Evolutionary conservation across 1,284 basidiomycete genomes (phyloP), one percentile per base, ranked within the genome.

Genomic region (Meira miltonrushii): DNA sequence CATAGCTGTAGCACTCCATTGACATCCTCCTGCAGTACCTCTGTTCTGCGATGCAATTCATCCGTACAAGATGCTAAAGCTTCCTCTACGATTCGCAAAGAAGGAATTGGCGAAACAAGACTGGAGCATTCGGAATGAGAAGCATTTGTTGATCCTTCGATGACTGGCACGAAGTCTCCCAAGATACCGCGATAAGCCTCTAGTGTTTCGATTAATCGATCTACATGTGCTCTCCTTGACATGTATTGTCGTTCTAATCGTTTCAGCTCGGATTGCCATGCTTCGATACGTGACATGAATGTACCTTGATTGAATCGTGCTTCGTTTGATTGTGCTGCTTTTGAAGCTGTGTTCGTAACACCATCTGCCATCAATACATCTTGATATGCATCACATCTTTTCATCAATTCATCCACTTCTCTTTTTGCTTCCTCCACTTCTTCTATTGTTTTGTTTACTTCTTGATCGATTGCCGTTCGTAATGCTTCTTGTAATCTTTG

Each of bases 1-100:
- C 73, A 75, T 12, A 72, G 70, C 57, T 72, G 70, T 0, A 71
- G 57, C 39, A 75, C 71, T 38, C 69, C 69, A 46, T 63, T 60
- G 33, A 75, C 56, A 25, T 59, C 64, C 13, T 61, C 58, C 33
- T 71, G 65, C 7, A 75, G 61, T 39, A 65, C 55, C 33, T 69
- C 62, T 59, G 25, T 67, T 65, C 19, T 69, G 5, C 43, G 17
- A 7, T 25, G 39, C 11, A 55, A 9, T 38, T 59, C 56, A 10
- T 43, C 19, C n/a, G 25, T 48, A 37, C 56, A 58, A 13, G 33
- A 37, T 15, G 48, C 43, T 39, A 59, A 39, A 33, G 28, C 3
- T 8, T 33, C 28, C 8, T 33, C 28, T 10, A 47, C 23, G 23
- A 33, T 40, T 38, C n/a, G 17, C 21, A 41, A 44, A 38, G 53